phyloP scores from a whole-genome alignment of 2,329 filamentous ascomycete species.

The Colletotrichum lentis region DNA sequence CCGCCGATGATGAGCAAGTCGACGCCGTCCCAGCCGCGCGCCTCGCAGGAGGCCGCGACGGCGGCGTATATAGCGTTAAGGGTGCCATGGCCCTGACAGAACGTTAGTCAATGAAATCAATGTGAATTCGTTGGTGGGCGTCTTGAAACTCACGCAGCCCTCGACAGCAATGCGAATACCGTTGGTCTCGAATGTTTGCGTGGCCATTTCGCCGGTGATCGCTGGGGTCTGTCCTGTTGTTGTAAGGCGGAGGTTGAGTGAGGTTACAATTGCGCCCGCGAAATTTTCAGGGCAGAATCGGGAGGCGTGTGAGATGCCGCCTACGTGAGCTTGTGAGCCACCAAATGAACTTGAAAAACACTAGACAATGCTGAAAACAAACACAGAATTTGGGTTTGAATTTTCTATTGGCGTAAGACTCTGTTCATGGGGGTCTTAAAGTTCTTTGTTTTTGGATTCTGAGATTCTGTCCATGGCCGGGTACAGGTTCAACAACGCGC shows the following conservation, averaged over 20 bases:
- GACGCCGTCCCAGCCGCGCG: constrained; percentile 79
- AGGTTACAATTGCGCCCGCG: constrained; percentile 16
- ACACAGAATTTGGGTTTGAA: neutral
- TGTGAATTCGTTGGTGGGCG: neutral
- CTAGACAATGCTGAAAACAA: no score
- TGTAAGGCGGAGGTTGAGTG: constrained; percentile 25
- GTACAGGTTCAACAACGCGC: neutral
- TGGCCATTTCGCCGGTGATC: constrained; percentile 43
- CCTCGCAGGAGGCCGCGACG: constrained; percentile 71
- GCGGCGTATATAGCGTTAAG: constrained; percentile 91
- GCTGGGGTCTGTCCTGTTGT: constrained; percentile 15
- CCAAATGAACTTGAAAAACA: neutral
- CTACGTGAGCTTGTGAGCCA: neutral
- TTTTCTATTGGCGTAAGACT: no score
- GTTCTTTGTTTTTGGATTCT: no score
- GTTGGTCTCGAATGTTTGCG: constrained; percentile 47
- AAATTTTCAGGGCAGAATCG: constrained; percentile 23
- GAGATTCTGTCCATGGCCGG: neutral
- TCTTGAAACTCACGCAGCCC: constrained; percentile 75
- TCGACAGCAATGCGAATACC: constrained; percentile 82
- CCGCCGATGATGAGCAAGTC: constrained; percentile 95
- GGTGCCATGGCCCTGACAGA: constrained; percentile 81
- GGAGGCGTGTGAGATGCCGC: neutral
- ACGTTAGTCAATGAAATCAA: constrained; percentile 7
- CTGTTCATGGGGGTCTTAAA: no score